Base-by-base conservation (phyloP, 2,329 filamentous ascomycete species). In the Diplocarpon mali region DNA sequence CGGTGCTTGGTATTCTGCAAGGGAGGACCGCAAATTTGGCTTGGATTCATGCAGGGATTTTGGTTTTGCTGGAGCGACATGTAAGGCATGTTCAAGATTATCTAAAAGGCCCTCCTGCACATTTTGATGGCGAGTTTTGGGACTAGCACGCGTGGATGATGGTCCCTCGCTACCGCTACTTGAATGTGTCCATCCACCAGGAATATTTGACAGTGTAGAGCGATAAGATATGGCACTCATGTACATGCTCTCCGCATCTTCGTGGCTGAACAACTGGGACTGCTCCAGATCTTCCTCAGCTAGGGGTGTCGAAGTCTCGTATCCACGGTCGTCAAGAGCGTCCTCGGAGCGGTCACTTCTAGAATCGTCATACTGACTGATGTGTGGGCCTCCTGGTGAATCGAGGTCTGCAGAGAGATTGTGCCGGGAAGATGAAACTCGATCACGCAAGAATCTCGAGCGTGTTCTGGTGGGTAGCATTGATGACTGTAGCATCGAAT, bases 171-270 rank as follows among this genome's bases (percentile, higher is more conserved):
- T 53, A 11, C 42, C 49, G 32, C 46, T 48, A 39, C 50, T 50
- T 20, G 54, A 53, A 31, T 43, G 29, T 35, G 44, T 41, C 59
- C 59, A 60, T 11, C 50, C 53, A 31, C 57, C 58, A 38, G 58
- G 56, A 30, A 58, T 40, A 29, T 39, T 53, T 8, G 45, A 39
- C 6, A 49, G 29, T 13, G 52, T 53, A 17, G 55, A 54, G n/a
- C 38, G 48, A 44, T 62, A 65, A 2, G 78, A 81, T 41, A 82
- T 74, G 1, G 78, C 78, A 50, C 78, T 90, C 79, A 88, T 81
- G 56, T 92, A 93, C 80, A 93, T 85, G 61, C 86, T 92, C 58
- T 86, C 80, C 0, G 84, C 85, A 50, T 90, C 84, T 49, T 87
- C 83, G 47, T 87, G 83, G 30, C 76, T 86, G 57, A 84, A 90